phyloP scores from a whole-genome alignment of 2,329 filamentous ascomycete species.

The Ambrosiella beaveri region DNA sequence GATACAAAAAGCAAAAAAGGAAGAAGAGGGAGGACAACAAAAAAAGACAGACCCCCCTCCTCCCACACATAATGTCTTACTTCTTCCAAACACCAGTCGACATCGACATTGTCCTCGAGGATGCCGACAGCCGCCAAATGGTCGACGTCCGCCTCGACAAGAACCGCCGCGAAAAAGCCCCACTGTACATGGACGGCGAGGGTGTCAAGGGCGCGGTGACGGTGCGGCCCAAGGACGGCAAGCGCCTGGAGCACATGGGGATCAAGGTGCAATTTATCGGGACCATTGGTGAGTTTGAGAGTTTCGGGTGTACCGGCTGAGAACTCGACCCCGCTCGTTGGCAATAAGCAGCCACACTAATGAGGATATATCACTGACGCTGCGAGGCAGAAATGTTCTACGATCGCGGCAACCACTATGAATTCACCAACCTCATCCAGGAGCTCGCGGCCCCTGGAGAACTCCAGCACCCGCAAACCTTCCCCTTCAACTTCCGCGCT shows the following conservation, averaged over 20 bases:
- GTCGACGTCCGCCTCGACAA: conserved; percentile 98
- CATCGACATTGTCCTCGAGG: conserved; percentile 95
- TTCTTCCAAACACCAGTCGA: conserved; percentile 97
- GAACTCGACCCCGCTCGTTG: background rate
- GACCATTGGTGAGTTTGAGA: conserved; percentile 56
- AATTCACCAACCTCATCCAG: conserved; percentile 93
- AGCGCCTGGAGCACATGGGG: conserved; percentile 90
- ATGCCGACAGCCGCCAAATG: conserved; percentile 82
- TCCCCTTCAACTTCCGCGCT: conserved; percentile 99
- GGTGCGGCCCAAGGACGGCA: conserved; percentile 91
- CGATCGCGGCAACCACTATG: conserved; percentile 96
- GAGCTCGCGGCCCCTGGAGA: conserved; percentile 93
- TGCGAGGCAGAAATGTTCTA: conserved; percentile 82
- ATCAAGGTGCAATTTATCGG: conserved; percentile 99
- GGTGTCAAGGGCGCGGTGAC: conserved; percentile 95
- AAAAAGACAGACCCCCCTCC: no score
- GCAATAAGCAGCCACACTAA: background rate
- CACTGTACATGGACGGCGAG: conserved; percentile 94
- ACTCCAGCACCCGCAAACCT: conserved; percentile 95
- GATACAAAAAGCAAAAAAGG: no score
- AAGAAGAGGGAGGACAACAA: no score
- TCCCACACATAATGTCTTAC: conserved; percentile 55
- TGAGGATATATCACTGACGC: background rate
- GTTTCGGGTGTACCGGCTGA: background rate
- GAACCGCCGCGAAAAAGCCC: conserved; percentile 90